Base-by-base conservation (phyloP, 192 early-diverging fungal genomes). In the Coemansia sp. region DNA sequence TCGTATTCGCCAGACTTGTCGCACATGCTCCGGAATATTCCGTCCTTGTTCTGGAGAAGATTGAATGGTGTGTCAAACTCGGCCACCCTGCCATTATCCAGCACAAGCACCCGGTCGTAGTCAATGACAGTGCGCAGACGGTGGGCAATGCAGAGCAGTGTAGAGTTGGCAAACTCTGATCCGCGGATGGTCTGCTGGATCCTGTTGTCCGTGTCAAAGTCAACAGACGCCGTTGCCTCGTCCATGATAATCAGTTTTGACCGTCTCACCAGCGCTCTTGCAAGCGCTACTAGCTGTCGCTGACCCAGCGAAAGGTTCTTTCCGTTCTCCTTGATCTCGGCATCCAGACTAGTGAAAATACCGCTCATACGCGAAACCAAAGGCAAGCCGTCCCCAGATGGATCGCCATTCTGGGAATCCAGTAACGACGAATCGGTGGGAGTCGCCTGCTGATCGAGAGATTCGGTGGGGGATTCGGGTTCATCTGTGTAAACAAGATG, bases 111-210 rank as follows among this genome's bases (percentile, higher is more conserved):
- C 11, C 89, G 84, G 71, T 96, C 95, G 65, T 93, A 95, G 69
- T 92, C 92, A 7, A 90, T 92, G 56, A 97, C 88, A 0, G 95
- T 95, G 47, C 89, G 84, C 54, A 95, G 72, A n/a, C 95, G 87
- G 69, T 98, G 97, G 0, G 97, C 97, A 74, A 99, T 94, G 43
- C 89, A 90, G 32, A 99, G 76, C 43, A 99, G 64, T 1, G 97
- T 91, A 0, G 88, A 86, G 61, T 90, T 69, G 26, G 78, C 76
- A 74, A 95, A 92, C 65, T 89, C 86, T 45, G 90, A 85, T 18
- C 80, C 72, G 37, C 94, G 91, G 64, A 99, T 96, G 0, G 95
- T 94, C 26, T 77, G 75, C 78, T 98, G 96, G 69, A 98, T 97
- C 52, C 86, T 84, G 16, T 86, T 85, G 74, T 99, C 97, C 0